Conservation (phyloP, 352 stramenopile genomes). For the Phytophthora meadii region DNA sequence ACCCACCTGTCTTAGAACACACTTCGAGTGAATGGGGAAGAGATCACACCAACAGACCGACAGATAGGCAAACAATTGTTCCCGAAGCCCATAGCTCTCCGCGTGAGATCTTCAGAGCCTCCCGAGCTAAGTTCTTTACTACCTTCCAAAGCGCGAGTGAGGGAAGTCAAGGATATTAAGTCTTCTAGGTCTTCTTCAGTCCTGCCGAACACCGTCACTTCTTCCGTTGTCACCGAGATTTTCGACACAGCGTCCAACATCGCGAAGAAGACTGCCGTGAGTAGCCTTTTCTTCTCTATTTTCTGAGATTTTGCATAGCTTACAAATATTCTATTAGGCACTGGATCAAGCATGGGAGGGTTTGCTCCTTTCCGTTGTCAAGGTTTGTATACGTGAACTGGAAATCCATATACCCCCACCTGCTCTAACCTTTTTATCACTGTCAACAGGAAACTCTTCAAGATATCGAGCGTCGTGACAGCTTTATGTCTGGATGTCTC, state of each 20-base stretch:
- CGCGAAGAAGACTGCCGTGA: conserved; percentile 59
- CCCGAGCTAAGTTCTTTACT: conserved; percentile 10
- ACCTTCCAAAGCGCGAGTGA: conserved; percentile 25
- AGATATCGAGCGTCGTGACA: conserved; percentile 72
- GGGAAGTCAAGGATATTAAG: conserved; percentile 32
- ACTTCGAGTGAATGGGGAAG: conserved; percentile 63
- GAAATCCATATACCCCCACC: no score
- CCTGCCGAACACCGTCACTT: conserved; percentile 15
- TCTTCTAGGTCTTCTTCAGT: conserved; percentile 8
- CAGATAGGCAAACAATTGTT: conserved; percentile 66
- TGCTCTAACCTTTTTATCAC: background rate
- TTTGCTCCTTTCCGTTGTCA: conserved; percentile 63
- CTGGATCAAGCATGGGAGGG: conserved; percentile 63
- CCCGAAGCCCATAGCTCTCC: conserved; percentile 33
- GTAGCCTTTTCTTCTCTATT: background rate
- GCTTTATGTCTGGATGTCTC: conserved; percentile 70
- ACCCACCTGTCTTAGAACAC: conserved; percentile 48
- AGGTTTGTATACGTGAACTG: conserved; percentile 32
- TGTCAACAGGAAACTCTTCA: conserved; percentile 63
- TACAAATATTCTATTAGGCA: conserved; percentile 28
- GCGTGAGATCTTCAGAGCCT: conserved; percentile 11
- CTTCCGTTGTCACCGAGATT: conserved; percentile 50
- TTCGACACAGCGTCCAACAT: conserved; percentile 53
- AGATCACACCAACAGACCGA: conserved; percentile 59
- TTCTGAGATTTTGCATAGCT: background rate